These are phyloP conservation scores for Apiospora phragmitis DNA, from an alignment of 2,329 filamentous ascomycete genomes.

Conservation along the genomic window DNA sequence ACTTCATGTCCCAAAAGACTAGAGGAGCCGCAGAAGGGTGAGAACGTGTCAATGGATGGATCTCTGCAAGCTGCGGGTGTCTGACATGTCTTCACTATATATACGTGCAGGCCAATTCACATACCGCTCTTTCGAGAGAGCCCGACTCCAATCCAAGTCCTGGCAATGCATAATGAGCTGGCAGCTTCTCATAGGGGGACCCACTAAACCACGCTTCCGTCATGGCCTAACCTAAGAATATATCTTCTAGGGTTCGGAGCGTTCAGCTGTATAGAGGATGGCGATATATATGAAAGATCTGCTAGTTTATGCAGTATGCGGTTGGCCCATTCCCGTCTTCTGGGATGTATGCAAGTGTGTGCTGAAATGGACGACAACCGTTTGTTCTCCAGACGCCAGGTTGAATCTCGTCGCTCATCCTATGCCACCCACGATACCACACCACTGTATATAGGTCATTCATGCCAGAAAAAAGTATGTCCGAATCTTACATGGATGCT, in stretches of 20 bases:
- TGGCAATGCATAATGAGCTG: constrained; percentile 37
- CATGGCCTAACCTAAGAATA: background rate
- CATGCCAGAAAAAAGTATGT: background rate
- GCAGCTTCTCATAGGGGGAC: constrained; percentile 34
- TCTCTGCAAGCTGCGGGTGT: background rate
- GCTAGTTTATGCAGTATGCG: constrained; percentile 9
- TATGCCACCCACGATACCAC: background rate
- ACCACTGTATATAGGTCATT: background rate
- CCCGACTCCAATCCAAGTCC: constrained; percentile 30
- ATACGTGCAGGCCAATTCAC: constrained; percentile 21
- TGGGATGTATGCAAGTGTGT: background rate
- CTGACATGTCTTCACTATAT: constrained; percentile 1
- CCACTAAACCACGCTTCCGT: constrained; percentile 25
- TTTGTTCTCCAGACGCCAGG: background rate
- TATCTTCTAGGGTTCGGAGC: background rate
- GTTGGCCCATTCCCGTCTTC: constrained; percentile 9
- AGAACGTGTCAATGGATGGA: background rate
- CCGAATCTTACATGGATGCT: background rate
- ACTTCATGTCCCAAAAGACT: constrained; percentile 2
- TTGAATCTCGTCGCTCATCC: too few relatives aligned
- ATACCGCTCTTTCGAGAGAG: constrained; percentile 35
- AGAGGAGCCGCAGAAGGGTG: background rate
- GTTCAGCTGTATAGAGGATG: background rate
- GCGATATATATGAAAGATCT: constrained; percentile 4
- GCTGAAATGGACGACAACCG: background rate